phyloP scores from a whole-genome alignment of 1,284 basidiomycete genomes.

The Ustilago esculenta region DNA sequence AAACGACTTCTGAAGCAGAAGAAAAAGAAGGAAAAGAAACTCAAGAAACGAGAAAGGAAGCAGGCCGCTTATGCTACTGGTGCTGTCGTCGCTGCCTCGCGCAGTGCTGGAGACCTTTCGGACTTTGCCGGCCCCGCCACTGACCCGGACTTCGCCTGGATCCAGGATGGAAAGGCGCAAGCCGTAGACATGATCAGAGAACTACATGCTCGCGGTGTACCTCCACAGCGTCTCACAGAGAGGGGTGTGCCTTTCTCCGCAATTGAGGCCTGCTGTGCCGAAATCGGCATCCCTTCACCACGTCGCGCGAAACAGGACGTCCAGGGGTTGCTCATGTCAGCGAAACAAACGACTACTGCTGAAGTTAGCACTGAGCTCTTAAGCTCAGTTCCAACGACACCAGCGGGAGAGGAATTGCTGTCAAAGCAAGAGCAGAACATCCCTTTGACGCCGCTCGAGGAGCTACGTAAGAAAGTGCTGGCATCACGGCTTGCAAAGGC shows the following conservation, averaged over 20 bases:
- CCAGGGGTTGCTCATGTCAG: not conserved
- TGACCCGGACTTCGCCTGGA: constrained; percentile 2
- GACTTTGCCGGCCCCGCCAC: not conserved
- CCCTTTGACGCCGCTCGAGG: constrained; percentile 28
- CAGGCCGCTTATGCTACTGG: constrained; percentile 16
- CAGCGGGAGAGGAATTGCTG: constrained; percentile 25
- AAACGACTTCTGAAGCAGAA: constrained; percentile 26
- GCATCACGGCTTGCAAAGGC: constrained; percentile 32
- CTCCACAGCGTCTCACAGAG: constrained; percentile 18
- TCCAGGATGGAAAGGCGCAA: constrained; percentile 25
- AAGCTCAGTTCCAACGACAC: constrained; percentile 7
- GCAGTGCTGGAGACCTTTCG: not conserved
- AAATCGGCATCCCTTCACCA: constrained; percentile 13
- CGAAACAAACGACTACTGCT: not conserved
- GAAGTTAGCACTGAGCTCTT: not conserved
- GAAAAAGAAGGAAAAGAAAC: constrained; percentile 28
- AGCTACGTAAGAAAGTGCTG: constrained; percentile 30
- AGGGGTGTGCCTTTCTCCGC: constrained; percentile 16
- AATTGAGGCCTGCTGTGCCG: constrained; percentile 28
- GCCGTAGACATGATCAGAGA: constrained; percentile 23
- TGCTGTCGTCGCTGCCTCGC: not conserved
- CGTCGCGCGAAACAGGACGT: not conserved
- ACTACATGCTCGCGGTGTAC: constrained; percentile 20
- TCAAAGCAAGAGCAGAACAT: constrained; percentile 19
- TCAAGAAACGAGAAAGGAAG: constrained; percentile 16